Conservation (phyloP, 306 rosid species). For the Cucurbita ficifolia region DNA sequence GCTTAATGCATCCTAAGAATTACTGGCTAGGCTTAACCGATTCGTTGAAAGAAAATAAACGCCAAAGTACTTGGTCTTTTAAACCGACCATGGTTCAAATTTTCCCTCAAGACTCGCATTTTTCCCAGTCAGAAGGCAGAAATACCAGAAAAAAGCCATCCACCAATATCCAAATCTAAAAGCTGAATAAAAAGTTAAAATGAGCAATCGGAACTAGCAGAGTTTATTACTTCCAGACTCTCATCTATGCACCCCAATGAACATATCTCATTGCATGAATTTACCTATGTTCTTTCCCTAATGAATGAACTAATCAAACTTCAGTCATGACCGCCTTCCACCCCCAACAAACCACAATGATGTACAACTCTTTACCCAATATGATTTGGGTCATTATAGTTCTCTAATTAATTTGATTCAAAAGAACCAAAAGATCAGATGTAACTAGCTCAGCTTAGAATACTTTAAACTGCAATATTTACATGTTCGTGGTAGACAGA, state of each 20-base stretch:
- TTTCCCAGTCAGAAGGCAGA: neutral
- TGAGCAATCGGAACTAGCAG: neutral
- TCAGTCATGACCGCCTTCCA: neutral
- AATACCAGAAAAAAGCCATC: neutral
- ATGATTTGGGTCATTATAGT: neutral
- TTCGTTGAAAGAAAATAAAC: neutral
- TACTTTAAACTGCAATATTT: conserved; percentile 5
- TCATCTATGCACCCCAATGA: neutral
- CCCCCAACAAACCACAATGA: neutral
- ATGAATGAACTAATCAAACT: neutral
- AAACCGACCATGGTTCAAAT: neutral
- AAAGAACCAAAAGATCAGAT: neutral
- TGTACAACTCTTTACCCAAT: neutral
- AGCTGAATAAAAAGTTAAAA: neutral
- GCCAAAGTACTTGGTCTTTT: neutral
- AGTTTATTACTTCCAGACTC: neutral
- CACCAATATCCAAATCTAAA: neutral
- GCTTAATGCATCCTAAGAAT: neutral
- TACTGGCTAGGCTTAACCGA: neutral
- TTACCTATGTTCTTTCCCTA: neutral
- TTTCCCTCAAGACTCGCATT: neutral
- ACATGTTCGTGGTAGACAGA: conserved; percentile 68
- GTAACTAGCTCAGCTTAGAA: neutral
- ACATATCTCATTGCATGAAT: neutral
- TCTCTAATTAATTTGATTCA: neutral